Evolutionary conservation across 345 rosid species (phyloP).

Genomic region (Lumnitzera littorea): DNA sequence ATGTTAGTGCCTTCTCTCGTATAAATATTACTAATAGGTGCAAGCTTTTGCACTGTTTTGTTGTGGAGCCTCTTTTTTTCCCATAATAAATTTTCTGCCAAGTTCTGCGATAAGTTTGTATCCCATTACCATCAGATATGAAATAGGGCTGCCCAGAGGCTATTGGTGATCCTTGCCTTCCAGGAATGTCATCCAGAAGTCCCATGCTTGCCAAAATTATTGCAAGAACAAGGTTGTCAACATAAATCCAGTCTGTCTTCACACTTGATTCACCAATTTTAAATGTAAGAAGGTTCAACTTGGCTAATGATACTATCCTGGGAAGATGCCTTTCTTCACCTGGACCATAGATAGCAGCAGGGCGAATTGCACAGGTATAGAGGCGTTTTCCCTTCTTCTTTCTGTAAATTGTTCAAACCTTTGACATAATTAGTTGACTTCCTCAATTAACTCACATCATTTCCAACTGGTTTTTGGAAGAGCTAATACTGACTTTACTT

Average conservation of each 20-base stretch:
- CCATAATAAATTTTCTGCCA: neutral
- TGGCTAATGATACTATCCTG: slow-evolving; percentile 62
- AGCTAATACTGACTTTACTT: too few relatives aligned
- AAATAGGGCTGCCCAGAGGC: slow-evolving; percentile 96
- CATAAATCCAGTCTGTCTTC: slow-evolving; percentile 81
- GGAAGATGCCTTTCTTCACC: slow-evolving; percentile 95
- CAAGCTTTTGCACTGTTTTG: too few relatives aligned
- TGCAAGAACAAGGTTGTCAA: slow-evolving; percentile 82
- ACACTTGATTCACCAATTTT: slow-evolving; percentile 60
- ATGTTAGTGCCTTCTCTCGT: neutral
- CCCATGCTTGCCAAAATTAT: slow-evolving; percentile 86
- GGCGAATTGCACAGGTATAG: slow-evolving; percentile 79
- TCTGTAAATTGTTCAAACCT: slow-evolving; percentile 25
- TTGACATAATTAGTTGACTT: neutral
- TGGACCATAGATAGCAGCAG: slow-evolving; percentile 93
- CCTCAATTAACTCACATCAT: neutral
- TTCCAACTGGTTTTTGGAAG: neutral
- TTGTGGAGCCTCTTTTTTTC: too few relatives aligned
- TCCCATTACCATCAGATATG: slow-evolving; percentile 73
- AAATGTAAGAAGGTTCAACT: slow-evolving; percentile 59
- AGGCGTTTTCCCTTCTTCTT: slow-evolving; percentile 41
- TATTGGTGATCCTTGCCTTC: slow-evolving; percentile 51
- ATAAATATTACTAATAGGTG: too few relatives aligned
- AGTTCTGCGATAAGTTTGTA: neutral
- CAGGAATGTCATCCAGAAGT: slow-evolving; percentile 76